A percentile compares a stretch with the other conserved stretches of the same genome.
Conservation (phyloP, 805 yeast genomes). For the Blastobotrys mokoenaii region DNA sequence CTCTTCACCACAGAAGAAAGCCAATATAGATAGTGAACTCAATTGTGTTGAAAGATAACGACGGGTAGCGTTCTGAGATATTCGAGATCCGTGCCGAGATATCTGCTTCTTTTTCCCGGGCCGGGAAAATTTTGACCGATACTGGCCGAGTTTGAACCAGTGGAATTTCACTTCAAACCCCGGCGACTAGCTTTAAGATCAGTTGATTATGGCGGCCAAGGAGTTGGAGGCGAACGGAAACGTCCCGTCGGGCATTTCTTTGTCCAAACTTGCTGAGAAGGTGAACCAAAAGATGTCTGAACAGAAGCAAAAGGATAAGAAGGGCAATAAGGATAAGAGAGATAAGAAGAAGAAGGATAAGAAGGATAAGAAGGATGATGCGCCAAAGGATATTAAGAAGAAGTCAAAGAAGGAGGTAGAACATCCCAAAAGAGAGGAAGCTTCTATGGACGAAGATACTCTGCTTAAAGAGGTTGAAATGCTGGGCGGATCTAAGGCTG, state of each 20-base stretch:
- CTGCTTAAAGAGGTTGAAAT: slow-evolving; percentile 11
- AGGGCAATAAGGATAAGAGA: slow-evolving; percentile 5
- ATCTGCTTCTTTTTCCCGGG: too few relatives aligned
- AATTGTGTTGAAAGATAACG: too few relatives aligned
- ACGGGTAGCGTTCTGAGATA: too few relatives aligned
- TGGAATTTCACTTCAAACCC: too few relatives aligned
- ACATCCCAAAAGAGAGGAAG: slow-evolving; percentile 4
- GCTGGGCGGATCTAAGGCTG: slow-evolving; percentile 83
- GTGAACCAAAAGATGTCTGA: slow-evolving; percentile 11
- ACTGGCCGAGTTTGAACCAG: too few relatives aligned
- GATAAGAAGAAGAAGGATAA: slow-evolving; percentile 15
- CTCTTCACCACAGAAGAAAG: too few relatives aligned
- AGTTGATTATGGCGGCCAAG: too few relatives aligned
- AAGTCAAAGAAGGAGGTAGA: slow-evolving; percentile 6
- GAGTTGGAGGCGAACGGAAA: too few relatives aligned
- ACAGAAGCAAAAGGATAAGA: slow-evolving; percentile 9
- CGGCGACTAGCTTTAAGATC: too few relatives aligned
- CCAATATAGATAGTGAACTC: too few relatives aligned
- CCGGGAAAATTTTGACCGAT: too few relatives aligned
- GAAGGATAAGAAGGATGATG: slow-evolving; percentile 12
- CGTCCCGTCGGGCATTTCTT: slow-evolving; percentile 1
- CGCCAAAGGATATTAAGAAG: slow-evolving; percentile 5
- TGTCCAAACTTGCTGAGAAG: slow-evolving; percentile 12
- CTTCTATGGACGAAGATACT: slow-evolving; percentile 4
- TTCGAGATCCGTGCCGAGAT: too few relatives aligned